Evolutionary conservation across 2,329 filamentous ascomycete species (phyloP), one percentile per base, ranked within the genome.

Genomic region (Aspergillus sp.): DNA sequence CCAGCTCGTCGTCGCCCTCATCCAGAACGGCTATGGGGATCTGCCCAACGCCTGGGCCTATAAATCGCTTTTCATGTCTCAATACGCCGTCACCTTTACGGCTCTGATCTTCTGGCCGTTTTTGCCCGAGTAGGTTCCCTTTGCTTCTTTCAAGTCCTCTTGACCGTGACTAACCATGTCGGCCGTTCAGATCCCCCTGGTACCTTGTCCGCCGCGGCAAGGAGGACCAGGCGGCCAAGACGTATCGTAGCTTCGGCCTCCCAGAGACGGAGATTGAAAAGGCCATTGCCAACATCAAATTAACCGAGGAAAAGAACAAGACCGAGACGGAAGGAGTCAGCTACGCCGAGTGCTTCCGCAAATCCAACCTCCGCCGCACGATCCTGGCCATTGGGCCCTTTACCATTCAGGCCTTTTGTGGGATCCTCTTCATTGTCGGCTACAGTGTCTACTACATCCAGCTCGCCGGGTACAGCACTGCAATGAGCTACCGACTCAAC

Each of bases 391-490:
- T 60, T 53, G 46, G 19, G 23, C 58, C 58, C 1, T 38, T 60
- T 17, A 25, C 45, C 28, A 60, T 60, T 34, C 58, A 60, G 9
- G 52, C 58, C n/a, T 13, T 60, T 3, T 60, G 31, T 15, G 58
- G 58, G 3, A 19, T 60, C 13, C 5, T 55, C 11, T 60, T 56
- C 30, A 8, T 43, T 2, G 31, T 43, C 7, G 41, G 46, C 23
- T 60, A 60, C 28, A 43, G 22, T 11, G 55, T 47, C 8, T 60
- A 60, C 48, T 60, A 60, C 58, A 55, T 56, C 19, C 58, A 60
- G 47, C 58, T 60, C 2, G 58, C 58, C 1, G 58, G 52, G 1
- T 60, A 60, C 28, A 51, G 23, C 46, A 38, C 50, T 25, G 22
- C 23, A 4, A 56, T 56, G 58, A 60, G 58, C 58, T 60, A 51